Evolutionary conservation across 176 grass and related monocot genomes (phyloP), one percentile per base, ranked within the genome.

Genomic region (Luzula sylvatica): DNA sequence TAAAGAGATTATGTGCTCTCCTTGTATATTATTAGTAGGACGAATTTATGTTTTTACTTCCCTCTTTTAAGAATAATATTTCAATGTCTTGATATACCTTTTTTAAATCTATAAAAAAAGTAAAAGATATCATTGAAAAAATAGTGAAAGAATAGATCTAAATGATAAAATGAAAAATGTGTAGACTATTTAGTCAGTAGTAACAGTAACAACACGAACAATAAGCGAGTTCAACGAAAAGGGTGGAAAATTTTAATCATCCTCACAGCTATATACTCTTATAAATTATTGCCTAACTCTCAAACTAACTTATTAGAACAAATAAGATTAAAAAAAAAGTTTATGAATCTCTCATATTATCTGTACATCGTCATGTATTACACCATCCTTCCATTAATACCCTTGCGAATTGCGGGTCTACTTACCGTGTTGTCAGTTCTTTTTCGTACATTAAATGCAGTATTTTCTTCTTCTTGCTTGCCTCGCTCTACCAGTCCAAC

Each of bases 321-420:
- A 71, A 67, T 66, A 82, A 60, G 77, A 68, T 67, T 38, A 73
- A 57, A 72, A 52, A 74, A 72, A 74, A 52, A 54, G 15, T 61
- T 61, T 27, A 49, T 4, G 24, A 32, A 21, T 61, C 60, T 27
- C 23, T 71, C 69, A 41, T 61, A n/a, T n/a, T n/a, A 75, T 87
- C 83, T 87, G 78, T 83, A 87, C 83, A 87, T 61, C 67, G 82
- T 75, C 83, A 72, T 69, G 69, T 87, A 64, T 64, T 45, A 64
- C 26, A 64, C 26, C 59, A 26, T 47, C 25, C 39, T 21, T 60
- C 21, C n/a, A n/a, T n/a, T n/a, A n/a, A n/a, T n/a, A n/a, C n/a
- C n/a, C n/a, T 4, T 44, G 19, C 42, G 11, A 45, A 25, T 50
- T 50, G 11, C 5, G 13, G 15, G 26, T 28, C 26, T 17, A 55